These are phyloP conservation scores for Nannochloropsis salina DNA, from an alignment of 108 stramenopile genomes.

Conservation along the genomic window DNA sequence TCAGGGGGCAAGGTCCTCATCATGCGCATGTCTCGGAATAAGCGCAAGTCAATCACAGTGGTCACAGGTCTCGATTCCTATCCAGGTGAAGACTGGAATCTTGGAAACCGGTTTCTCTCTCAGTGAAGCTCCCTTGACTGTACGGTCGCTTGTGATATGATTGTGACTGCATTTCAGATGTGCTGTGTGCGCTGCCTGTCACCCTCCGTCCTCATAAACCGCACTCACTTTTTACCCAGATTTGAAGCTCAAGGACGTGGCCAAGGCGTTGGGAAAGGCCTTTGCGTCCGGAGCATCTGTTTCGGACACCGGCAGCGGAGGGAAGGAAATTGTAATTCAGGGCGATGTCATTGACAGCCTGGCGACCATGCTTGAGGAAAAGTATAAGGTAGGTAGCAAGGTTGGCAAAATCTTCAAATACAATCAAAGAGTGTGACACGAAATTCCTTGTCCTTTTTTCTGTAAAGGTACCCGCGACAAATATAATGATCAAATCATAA, in stretches of 20 bases:
- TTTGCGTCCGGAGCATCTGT: constrained; percentile 80
- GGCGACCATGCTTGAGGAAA: constrained; percentile 73
- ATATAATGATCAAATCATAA: neutral
- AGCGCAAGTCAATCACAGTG: constrained; percentile 72
- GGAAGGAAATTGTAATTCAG: constrained; percentile 83
- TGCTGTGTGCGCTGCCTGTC: too few species aligned
- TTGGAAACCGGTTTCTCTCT: too few species aligned
- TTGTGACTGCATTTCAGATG: too few species aligned
- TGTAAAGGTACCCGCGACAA: neutral
- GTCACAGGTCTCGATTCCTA: constrained; percentile 79
- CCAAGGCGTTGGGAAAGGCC: constrained; percentile 74
- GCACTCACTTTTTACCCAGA: constrained; percentile 33
- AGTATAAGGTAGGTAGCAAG: constrained; percentile 54
- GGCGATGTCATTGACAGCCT: constrained; percentile 85
- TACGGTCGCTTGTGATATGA: too few species aligned
- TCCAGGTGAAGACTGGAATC: neutral
- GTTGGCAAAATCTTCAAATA: neutral
- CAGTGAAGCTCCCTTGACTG: too few species aligned
- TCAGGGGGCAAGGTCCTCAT: constrained; percentile 69
- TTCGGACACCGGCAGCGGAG: constrained; percentile 61
- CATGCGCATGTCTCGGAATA: constrained; percentile 66
- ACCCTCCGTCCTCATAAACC: too few species aligned
- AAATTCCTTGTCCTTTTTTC: neutral
- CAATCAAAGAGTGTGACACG: neutral
- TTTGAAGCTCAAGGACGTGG: constrained; percentile 78